A percentile compares a stretch with the other conserved stretches of the same genome.
These are phyloP conservation scores for Apiospora marii DNA, from an alignment of 2,329 filamentous ascomycete genomes.

Conservation along the genomic window DNA sequence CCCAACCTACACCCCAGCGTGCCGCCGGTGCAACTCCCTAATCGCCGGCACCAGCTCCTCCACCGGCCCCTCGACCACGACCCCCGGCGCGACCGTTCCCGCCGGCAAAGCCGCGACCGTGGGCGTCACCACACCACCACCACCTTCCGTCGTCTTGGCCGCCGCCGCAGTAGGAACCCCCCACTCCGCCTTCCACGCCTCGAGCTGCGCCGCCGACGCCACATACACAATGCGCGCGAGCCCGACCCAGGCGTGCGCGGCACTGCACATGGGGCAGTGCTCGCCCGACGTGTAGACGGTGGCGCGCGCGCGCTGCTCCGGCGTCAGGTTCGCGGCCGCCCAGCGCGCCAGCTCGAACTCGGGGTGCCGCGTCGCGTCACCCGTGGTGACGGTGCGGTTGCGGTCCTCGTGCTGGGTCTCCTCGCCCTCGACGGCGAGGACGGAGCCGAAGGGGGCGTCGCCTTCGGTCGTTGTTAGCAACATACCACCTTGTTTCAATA, in stretches of 20 bases:
- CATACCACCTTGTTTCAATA: too few relatives aligned
- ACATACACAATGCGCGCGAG: conserved; percentile 35
- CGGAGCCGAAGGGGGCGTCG: conserved; percentile 36
- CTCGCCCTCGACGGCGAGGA: conserved; percentile 28
- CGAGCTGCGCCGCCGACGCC: conserved; percentile 29
- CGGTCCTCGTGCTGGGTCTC: conserved; percentile 30
- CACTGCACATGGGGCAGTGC: conserved; percentile 35
- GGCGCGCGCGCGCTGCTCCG: conserved; percentile 25
- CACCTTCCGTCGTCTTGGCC: conserved; percentile 24
- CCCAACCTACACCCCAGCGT: conserved; percentile 24
- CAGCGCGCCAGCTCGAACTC: conserved; percentile 36
- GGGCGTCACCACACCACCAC: conserved; percentile 27
- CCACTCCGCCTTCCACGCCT: conserved; percentile 30
- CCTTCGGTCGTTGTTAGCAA: not conserved
- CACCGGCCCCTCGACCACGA: conserved; percentile 32
- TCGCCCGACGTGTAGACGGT: conserved; percentile 36
- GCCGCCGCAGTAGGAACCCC: not conserved
- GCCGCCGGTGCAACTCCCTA: conserved; percentile 31
- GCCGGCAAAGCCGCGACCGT: conserved; percentile 28
- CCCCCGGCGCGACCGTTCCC: conserved; percentile 26
- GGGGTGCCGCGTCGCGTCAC: conserved; percentile 33
- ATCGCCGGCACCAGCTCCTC: conserved; percentile 32
- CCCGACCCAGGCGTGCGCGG: conserved; percentile 34
- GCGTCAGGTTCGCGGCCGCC: conserved; percentile 29
- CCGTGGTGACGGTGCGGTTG: conserved; percentile 30